These are phyloP conservation scores for Penicillium roqueforti DNA, from an alignment of 495 filamentous ascomycete genomes.

Conservation along the genomic window DNA sequence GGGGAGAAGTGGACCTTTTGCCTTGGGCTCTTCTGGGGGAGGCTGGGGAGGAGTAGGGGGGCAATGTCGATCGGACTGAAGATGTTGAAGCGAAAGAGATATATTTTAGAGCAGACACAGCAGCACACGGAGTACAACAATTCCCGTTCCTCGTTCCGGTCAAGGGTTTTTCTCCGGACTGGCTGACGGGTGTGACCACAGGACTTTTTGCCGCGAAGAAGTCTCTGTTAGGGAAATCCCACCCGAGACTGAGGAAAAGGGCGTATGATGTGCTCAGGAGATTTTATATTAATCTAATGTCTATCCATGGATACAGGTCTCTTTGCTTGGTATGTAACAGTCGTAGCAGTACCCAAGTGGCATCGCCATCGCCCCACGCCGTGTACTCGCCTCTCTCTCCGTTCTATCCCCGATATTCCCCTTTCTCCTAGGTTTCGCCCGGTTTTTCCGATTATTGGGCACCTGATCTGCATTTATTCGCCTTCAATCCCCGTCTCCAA, in stretches of 20 bases:
- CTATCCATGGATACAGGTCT: neutral
- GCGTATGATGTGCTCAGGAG: neutral
- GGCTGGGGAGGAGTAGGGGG: slow-evolving; percentile 7
- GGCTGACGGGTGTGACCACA: neutral
- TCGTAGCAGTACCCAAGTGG: neutral
- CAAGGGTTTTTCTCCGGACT: slow-evolving; percentile 1
- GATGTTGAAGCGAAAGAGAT: neutral
- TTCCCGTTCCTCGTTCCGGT: neutral
- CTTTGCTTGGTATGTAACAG: neutral
- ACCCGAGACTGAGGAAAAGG: neutral
- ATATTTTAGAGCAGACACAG: neutral
- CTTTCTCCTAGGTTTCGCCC: neutral
- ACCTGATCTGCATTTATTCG: neutral
- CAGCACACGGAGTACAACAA: neutral
- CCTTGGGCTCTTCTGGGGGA: neutral
- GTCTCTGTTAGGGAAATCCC: neutral
- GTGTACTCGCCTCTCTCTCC: neutral
- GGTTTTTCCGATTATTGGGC: neutral
- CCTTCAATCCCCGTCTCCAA: neutral
- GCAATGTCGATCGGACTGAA: neutral
- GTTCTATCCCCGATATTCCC: neutral
- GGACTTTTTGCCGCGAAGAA: too few relatives aligned
- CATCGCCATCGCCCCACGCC: neutral
- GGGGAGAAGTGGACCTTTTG: slow-evolving; percentile 15
- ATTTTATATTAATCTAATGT: neutral